These are phyloP conservation scores for Jatropha curcas DNA, from an alignment of 345 rosid species.

Conservation along the genomic window DNA sequence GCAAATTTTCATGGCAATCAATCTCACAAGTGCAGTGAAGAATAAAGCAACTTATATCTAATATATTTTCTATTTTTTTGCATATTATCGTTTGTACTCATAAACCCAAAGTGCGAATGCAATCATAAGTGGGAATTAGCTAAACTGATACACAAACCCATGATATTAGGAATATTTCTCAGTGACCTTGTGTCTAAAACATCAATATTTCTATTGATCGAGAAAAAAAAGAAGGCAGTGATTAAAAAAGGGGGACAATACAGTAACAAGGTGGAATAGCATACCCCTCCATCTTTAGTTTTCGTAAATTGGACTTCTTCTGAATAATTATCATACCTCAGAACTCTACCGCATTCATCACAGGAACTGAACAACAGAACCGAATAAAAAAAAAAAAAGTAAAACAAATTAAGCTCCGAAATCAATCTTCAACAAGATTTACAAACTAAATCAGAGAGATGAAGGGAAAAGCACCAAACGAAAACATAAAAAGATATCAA, in stretches of 20 bases:
- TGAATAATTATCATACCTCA: slow-evolving; percentile 22
- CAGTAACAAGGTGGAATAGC: background rate
- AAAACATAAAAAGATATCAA: background rate
- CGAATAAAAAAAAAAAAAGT: background rate
- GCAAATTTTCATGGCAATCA: background rate
- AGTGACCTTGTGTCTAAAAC: background rate
- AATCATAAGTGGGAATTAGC: background rate
- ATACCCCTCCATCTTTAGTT: slow-evolving; percentile 20
- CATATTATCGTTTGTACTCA: background rate
- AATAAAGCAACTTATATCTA: background rate
- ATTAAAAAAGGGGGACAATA: no score
- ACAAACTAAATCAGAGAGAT: background rate
- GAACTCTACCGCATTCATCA: slow-evolving; percentile 25
- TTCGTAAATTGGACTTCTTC: slow-evolving; percentile 26
- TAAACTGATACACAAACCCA: background rate
- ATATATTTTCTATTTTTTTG: background rate
- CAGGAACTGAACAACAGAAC: slow-evolving; percentile 26
- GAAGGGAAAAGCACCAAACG: background rate
- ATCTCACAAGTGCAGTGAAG: background rate
- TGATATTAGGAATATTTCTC: no score
- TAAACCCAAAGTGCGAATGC: background rate
- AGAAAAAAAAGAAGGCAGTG: background rate
- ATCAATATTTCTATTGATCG: background rate
- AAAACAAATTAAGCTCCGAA: background rate
- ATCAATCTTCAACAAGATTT: background rate